These are phyloP conservation scores for Trichoderma brevicompactum DNA, from an alignment of 2,329 filamentous ascomycete species.

Conservation along the genomic window DNA sequence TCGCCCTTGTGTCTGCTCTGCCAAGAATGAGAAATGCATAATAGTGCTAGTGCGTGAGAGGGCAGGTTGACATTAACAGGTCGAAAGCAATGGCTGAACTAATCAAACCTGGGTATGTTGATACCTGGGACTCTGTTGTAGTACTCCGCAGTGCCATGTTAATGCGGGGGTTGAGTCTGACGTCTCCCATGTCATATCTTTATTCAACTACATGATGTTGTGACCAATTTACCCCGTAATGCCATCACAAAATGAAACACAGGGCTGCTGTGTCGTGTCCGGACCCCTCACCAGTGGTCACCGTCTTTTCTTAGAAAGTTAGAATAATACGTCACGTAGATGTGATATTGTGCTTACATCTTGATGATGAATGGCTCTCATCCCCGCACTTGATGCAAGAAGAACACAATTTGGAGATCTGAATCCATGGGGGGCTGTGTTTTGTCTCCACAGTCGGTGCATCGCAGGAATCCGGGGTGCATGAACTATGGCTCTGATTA, in stretches of 20 bases:
- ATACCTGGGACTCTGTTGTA: neutral
- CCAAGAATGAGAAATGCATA: too few species aligned
- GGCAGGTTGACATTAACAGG: neutral
- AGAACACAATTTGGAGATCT: constrained; percentile 9
- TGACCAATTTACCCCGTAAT: neutral
- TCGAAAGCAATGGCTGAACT: neutral
- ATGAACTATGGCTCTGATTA: constrained; percentile 20
- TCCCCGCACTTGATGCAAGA: constrained; percentile 22
- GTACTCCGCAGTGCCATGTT: neutral
- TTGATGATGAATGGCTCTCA: neutral
- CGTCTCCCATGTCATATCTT: neutral
- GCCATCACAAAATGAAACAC: neutral
- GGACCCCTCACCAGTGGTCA: constrained; percentile 5
- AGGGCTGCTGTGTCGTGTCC: neutral
- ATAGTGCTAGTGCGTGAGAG: too few species aligned
- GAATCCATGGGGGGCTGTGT: constrained; percentile 15
- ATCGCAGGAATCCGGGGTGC: constrained; percentile 19
- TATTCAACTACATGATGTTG: neutral
- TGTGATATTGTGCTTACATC: neutral
- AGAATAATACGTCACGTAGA: constrained; percentile 9
- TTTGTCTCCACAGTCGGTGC: constrained; percentile 2
- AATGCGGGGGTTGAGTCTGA: constrained; percentile 1
- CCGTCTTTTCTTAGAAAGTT: neutral
- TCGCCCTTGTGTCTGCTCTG: too few species aligned
- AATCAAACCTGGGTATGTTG: neutral